Base-by-base conservation (phyloP, 192 early-diverging fungal genomes). In the Pecoramyces ruminantium region DNA sequence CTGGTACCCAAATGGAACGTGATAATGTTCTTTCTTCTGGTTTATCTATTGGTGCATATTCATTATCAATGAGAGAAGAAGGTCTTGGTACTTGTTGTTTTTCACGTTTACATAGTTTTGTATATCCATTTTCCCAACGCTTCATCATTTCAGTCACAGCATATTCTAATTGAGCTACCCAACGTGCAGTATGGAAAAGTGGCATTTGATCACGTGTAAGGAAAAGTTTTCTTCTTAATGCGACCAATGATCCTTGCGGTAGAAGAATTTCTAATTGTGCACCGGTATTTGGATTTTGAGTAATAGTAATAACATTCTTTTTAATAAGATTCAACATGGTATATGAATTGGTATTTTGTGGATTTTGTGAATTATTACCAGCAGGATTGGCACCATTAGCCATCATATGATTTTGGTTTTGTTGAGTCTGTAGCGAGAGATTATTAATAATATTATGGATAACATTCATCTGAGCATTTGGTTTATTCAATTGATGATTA, bases 121-220 rank as follows among this genome's bases (percentile, higher is more conserved):
- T 67, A 67, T 67, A 67, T n/a, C 51, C 51, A n/a, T 67, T 67
- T n/a, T 67, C 51, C 51, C 51, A 67, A 67, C 51, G 51, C n/a
- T 67, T 67, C 51, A 67, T 67, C 51, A 67, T 67, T 67, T 67
- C 51, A 4, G 25, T 27, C 0, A 67, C 51, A 21, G 51, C 51
- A 67, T 67, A 67, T 67, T 97, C 95, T 58, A 98, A 83, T 81
- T 93, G 93, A 30, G 92, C 85, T 2, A 95, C 95, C 94, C 94
- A 96, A 18, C 92, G 87, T 30, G 85, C 84, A 29, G 96, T 98
- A 84, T 98, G 95, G 87, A 96, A 98, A 38, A 98, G 84, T 11
- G 91, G 88, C 51, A 91, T 93, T n/a, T 78, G 82, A 77, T 98
- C 96, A 34, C 96, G 89, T 29, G 84, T 88, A 82, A 96, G 83